Evolutionary conservation across 208 protist genomes (phyloP), one percentile per base, ranked within the genome.

Genomic region (Wallacemonas sp.): DNA sequence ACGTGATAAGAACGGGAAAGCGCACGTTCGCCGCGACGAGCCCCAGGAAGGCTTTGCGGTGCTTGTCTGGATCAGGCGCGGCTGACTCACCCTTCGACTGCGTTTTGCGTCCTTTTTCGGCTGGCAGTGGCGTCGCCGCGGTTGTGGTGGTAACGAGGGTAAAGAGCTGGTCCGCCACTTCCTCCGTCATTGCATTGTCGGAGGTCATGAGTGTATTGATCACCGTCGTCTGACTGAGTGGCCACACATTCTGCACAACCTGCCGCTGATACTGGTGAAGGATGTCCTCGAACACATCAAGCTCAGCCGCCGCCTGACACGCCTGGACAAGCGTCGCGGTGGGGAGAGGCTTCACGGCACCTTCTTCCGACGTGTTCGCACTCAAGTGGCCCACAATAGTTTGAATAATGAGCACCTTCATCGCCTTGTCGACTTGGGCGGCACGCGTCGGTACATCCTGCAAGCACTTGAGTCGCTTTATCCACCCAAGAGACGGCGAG

Each of bases 391-490:
- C 24, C n/a, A 58, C 30, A 21, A 58, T 6, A 0, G 51, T 42
- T 2, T 39, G 31, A 5, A 38, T 31, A 24, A 66, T 46, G 12
- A 66, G 61, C 9, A 24, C 42, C 30, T 56, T 49, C 46, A 66
- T 42, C 17, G 34, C 46, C 42, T 6, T 47, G 21, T 49, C 42
- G 6, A 49, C 61, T 15, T 28, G 28, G 8, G 31, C 46, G 31
- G 33, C 45, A 5, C 61, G 61, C 19, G 34, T n/a, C 21, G 61
- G 61, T 19, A 66, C 61, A 24, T 66, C 61, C 9, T 31, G 44
- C 28, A 66, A 28, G 38, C 44, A 31, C 12, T 54, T 53, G n/a
- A 66, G 61, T 11, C 45, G 61, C 5, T 30, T 41, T 33, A 66
- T 34, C 31, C 61, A 49, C 0, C 26, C 22, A 17, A 31, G 41